Base-by-base conservation (phyloP, 2,329 filamentous ascomycete genomes). In the Alternaria metachromatica region DNA sequence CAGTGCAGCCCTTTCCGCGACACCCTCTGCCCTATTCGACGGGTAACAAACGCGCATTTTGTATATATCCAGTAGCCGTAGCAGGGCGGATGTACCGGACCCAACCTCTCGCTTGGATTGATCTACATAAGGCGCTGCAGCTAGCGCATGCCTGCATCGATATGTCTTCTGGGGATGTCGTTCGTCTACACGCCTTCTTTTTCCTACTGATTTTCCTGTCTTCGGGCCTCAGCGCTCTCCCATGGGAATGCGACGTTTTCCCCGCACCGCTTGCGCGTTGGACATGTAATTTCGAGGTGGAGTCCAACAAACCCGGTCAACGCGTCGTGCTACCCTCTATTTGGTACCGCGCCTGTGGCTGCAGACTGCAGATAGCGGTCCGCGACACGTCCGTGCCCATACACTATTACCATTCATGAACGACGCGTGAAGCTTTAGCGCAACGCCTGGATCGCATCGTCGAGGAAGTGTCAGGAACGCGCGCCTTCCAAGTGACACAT, bases 51-150 rank as follows among this genome's bases (percentile, higher is more conserved):
- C 55, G 43, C 45, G 44, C 53, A 28, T 41, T 28, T 21, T 37
- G 50, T 45, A 41, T 41, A 41, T 41, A 41, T 41, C 37, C 37
- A 26, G 25, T 46, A 57, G 55, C 21, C 55, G 67, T 61, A 55
- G 20, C 58, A 45, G n/a, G 41, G 49, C 63, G 54, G 62, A 65
- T 68, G 63, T 57, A 63, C 65, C 66, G 63, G 68, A 58, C 68
- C 67, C 69, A 68, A 56, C 51, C 58, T 71, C 67, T 73, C 72
- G 74, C 72, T 75, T 72, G 69, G 56, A 70, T 70, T 76, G 75
- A 77, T 77, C 75, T 71, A 70, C 75, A 70, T 75, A 72, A 72
- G 73, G 48, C 60, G 75, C 73, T 76, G 72, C 65, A 59, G 62
- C 73, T 75, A 76, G 73, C 67, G 64, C 67, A 60, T 65, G 21